Conservation (phyloP, 129 eudicot genomes). For the Flaveria linearis region DNA sequence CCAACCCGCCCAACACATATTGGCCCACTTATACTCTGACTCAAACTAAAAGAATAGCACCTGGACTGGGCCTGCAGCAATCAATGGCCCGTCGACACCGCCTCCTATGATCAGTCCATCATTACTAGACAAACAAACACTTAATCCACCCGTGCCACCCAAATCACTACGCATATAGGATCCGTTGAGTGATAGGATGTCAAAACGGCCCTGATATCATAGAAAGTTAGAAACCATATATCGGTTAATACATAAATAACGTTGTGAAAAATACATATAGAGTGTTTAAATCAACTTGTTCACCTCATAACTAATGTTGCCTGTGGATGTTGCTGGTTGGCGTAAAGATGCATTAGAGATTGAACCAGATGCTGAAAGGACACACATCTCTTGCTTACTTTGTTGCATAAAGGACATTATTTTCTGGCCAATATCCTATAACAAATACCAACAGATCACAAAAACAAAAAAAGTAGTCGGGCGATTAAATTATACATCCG, state of each 20-base stretch:
- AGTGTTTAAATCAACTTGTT: not conserved
- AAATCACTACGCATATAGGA: constrained; percentile 62
- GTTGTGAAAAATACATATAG: not conserved
- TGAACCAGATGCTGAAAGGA: constrained; percentile 88
- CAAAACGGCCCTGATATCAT: constrained; percentile 66
- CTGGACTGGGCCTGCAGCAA: constrained; percentile 80
- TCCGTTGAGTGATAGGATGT: constrained; percentile 70
- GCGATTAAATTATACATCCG: not conserved
- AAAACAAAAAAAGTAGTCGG: not conserved
- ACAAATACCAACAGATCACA: constrained; percentile 7
- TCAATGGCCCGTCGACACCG: constrained; percentile 62
- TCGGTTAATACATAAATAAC: not conserved
- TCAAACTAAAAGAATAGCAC: constrained; percentile 36
- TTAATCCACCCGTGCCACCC: constrained; percentile 76
- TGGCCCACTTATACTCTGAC: not conserved
- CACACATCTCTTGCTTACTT: constrained; percentile 68
- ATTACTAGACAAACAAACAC: constrained; percentile 61
- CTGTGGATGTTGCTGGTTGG: constrained; percentile 77
- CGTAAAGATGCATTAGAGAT: constrained; percentile 67
- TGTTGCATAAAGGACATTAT: constrained; percentile 70
- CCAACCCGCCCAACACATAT: not conserved
- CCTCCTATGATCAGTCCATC: constrained; percentile 82
- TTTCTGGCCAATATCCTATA: constrained; percentile 71
- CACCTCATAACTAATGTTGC: constrained; percentile 73
- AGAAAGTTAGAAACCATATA: constrained; percentile 23